Evolutionary conservation across 2,329 filamentous ascomycete species (phyloP), one percentile per base, ranked within the genome.

Genomic region (Colletotrichum melonis): DNA sequence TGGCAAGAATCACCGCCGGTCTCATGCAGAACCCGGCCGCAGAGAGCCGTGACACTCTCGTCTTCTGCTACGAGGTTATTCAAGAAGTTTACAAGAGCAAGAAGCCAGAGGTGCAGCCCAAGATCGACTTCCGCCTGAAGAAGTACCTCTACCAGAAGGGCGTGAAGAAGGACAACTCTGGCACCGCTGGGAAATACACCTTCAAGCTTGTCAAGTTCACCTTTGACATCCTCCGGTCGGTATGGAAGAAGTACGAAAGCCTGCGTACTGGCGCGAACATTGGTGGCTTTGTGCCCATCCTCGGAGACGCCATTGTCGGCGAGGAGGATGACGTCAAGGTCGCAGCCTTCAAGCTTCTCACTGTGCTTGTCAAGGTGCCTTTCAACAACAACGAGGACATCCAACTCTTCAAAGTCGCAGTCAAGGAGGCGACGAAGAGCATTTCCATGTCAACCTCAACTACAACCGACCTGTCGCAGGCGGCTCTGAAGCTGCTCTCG

Each of bases 61-160:
- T 98, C 0, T 98, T 99, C 82, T 98, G 95, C 81, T 98, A 98
- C 80, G 95, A 98, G 81, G 89, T 98, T 59, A 94, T 98, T 54
- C 94, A 97, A 79, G 92, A 95, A 75, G 93, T 94, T 0, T 97
- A 98, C 81, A 90, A 90, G 73, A 90, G 89, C 71, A 86, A 88
- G 67, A 89, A 86, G 77, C 86, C 85, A 8, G 80, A 85, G 78
- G 84, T 81, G 24, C 86, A 87, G 75, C 82, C 84, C n/a, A 90
- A 88, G 77, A 84, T 91, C 8, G 90, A 93, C 77, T 88, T 89
- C 19, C 89, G 88, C 74, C 86, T 92, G 58, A 91, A 89, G 79
- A 91, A 92, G 69, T 98, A 97, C 78, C 86, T 98, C 9, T 88
- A 98, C 32, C 94, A 95, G 79, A 93, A 93, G 80, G 92, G 92